A percentile compares a stretch with the other conserved stretches of the same genome.
Conservation (phyloP, 2,329 filamentous ascomycete species). For the Pseudogymnoascus sp. region DNA sequence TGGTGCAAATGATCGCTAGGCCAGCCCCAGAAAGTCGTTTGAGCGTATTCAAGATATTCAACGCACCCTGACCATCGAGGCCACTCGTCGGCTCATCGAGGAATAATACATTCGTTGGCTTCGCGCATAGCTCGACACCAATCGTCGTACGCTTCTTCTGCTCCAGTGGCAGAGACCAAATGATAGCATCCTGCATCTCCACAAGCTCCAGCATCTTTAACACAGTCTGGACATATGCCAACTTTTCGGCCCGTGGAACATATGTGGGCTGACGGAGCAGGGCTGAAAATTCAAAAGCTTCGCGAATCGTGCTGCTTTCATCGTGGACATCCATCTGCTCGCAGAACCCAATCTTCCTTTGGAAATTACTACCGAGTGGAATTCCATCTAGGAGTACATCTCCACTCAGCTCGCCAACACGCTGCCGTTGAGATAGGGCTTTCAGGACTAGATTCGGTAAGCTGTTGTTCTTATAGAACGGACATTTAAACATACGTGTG, state of each 20-base stretch:
- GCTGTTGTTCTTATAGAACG: neutral
- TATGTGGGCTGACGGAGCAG: constrained; percentile 73
- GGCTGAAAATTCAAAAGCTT: constrained; percentile 83
- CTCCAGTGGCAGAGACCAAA: constrained; percentile 52
- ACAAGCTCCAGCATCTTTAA: constrained; percentile 52
- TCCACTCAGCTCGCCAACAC: constrained; percentile 79
- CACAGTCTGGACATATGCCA: constrained; percentile 80
- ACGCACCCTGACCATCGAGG: constrained; percentile 54
- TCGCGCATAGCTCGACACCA: constrained; percentile 49
- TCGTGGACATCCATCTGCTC: constrained; percentile 89
- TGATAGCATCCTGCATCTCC: constrained; percentile 57
- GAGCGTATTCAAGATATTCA: constrained; percentile 53
- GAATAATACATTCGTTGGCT: constrained; percentile 50
- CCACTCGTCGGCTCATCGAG: constrained; percentile 54
- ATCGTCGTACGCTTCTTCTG: constrained; percentile 55
- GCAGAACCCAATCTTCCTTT: constrained; percentile 66
- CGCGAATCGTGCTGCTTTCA: constrained; percentile 73
- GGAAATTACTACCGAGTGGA: constrained; percentile 71
- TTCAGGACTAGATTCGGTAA: constrained; percentile 57
- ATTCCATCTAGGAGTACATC: constrained; percentile 63
- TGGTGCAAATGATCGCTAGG: constrained; percentile 45
- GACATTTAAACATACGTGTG: neutral
- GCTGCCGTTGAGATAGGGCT: constrained; percentile 73
- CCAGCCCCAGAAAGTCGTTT: constrained; percentile 48
- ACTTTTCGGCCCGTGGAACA: constrained; percentile 64